Evolutionary conservation across 805 yeast genomes (phyloP), one percentile per base, ranked within the genome.

Genomic region (Metschnikowia colocasiae): DNA sequence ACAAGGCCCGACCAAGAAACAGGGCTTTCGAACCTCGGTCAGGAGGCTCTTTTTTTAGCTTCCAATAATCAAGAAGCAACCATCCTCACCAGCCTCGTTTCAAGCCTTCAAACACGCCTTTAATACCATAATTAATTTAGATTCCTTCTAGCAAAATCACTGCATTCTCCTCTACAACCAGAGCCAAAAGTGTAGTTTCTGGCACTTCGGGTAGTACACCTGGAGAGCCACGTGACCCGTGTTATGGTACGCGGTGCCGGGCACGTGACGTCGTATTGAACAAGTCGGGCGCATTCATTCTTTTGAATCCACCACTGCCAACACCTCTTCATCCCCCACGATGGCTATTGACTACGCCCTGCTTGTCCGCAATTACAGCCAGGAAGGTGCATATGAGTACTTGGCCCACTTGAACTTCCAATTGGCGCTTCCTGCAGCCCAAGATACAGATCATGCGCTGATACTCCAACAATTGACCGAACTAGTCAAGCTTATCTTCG

Each of bases 381-480:
- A 57, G 33, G 34, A 54, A 10, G 59, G 52, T 26, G 47, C 59
- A 6, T 57, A 59, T 35, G 48, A 49, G 18, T 65, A 56, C 45
- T 48, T 67, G 35, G 46, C 59, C 27, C 51, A 52, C 15, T 50
- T 63, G 37, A 59, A 60, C 48, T 46, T 52, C 32, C 56, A 45
- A 16, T 49, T 64, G 36, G 15, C 46, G 10, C 45, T 37, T 15
- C 37, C 47, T 22, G 31, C 40, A 15, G 27, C 27, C 27, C 44
- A 22, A 18, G 40, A 35, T 9, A 12, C 54, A 4, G 62, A 64
- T 43, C 48, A 52, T 40, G 39, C 51, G 9, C 32, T 50, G 6
- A 46, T 53, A 20, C 50, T 65, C 19, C 43, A 48, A 1, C 65
- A 65, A 48, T 50, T 69, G 34, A 54, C 60, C n/a, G 57, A 52